phyloP scores from a whole-genome alignment of 2,329 filamentous ascomycete genomes.

The Sporothrix brunneoviolacea region DNA sequence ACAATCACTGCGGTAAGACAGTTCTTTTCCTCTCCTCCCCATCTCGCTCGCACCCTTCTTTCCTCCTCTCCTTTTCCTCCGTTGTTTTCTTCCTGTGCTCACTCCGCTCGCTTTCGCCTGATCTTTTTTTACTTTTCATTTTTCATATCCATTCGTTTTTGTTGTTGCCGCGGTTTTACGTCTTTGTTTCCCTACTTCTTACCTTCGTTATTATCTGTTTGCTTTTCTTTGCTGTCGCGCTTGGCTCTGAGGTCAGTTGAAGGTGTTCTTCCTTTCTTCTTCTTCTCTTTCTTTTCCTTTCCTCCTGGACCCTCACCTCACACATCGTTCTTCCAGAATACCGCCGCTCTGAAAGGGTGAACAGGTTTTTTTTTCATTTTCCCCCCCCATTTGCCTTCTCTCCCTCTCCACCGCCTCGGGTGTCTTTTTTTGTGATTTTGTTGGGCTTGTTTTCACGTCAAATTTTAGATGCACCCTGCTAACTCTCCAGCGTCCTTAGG shows the following conservation, averaged over 20 bases:
- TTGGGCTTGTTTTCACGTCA: background rate
- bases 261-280: slow-evolving; percentile 1
- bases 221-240: background rate
- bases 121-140: slow-evolving; percentile 1
- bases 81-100: background rate
- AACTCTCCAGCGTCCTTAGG: slow-evolving; percentile 23
- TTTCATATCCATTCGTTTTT: slow-evolving; percentile 1
- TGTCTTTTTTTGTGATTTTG: no score
- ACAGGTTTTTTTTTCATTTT: background rate
- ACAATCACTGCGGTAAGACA: slow-evolving; percentile 10
- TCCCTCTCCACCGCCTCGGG: background rate
- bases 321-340: background rate
- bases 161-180: background rate
- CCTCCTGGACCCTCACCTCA: background rate
- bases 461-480: background rate
- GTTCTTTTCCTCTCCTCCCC: background rate
- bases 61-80: background rate
- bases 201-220: background rate
- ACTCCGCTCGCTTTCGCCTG: slow-evolving; percentile 5
- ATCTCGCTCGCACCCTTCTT: background rate
- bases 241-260: background rate
- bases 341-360: slow-evolving; percentile 14
- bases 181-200: background rate
- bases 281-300: background rate
- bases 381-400: background rate